These are phyloP conservation scores for Calonectria crousiana DNA, from an alignment of 2,329 filamentous ascomycete genomes.

Conservation along the genomic window DNA sequence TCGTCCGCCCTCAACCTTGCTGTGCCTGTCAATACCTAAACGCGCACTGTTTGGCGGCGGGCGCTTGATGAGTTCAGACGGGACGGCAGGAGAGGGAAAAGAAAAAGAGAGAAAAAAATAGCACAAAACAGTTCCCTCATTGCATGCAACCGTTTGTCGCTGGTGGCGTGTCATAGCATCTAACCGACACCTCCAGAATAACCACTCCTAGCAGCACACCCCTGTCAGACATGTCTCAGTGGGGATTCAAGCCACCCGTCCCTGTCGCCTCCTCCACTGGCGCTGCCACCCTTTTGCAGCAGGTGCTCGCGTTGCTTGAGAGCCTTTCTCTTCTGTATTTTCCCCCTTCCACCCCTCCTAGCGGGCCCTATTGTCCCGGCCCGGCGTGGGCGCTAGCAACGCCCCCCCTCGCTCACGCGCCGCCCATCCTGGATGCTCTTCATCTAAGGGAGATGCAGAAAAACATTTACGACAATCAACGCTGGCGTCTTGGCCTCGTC, in stretches of 20 bases:
- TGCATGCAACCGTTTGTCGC: neutral
- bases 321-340: too few relatives aligned
- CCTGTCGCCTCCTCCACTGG: constrained; percentile 43
- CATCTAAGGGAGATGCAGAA: neutral
- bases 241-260: constrained; percentile 1
- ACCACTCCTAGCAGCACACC: neutral
- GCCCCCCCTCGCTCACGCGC: neutral
- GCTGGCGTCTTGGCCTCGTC: neutral
- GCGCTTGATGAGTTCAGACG: neutral
- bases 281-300: neutral
- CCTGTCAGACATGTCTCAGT: constrained; percentile 26
- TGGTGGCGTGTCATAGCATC: constrained; percentile 1
- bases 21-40: neutral
- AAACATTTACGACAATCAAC: neutral
- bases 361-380: constrained; percentile 1
- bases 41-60: neutral
- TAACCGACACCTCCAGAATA: neutral
- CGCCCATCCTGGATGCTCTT: neutral
- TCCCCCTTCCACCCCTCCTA: neutral
- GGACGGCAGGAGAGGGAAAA: neutral
- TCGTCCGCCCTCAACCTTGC: too few relatives aligned
- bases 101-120: neutral
- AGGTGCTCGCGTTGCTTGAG: neutral
- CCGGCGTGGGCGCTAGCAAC: neutral
- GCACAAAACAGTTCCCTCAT: neutral